Base-by-base conservation (phyloP, 495 filamentous ascomycete genomes). In the Penicillium turbatum region DNA sequence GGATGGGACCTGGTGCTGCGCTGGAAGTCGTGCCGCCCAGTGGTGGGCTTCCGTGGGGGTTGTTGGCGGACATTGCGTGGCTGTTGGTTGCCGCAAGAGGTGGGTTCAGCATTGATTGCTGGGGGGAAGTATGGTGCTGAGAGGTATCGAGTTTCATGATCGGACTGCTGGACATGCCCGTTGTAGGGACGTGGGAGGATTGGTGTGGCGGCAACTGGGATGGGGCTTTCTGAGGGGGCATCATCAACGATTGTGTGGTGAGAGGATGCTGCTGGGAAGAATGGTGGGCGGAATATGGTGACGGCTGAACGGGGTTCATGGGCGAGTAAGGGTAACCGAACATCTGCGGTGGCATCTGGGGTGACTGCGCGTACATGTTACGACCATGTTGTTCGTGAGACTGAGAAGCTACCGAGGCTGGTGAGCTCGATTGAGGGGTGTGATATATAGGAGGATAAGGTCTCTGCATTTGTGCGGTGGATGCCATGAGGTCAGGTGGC, bases 1-100 rank as follows among this genome's bases (percentile, higher is more conserved):
- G 93, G 65, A 98, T 98, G 1, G 93, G 93, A 10, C 93, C 93
- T n/a, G 93, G 93, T 19, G 93, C 93, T 13, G 93, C 91, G 62
- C 88, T 96, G 53, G 93, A 95, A 40, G 90, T 87, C 41, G 90
- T 86, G 3, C 80, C 76, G 9, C 72, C 73, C 36, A 70, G 62
- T 40, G 64, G 55, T 12, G 73, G 67, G 21, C 60, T 72, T 30
- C 69, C 66, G 43, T 79, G 77, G 31, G 75, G 62, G 43, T 71
- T 77, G 46, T 77, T 78, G 15, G 78, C 65, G 63, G 85, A 72
- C 17, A 86, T 75, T 31, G 80, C 75, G 10, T 80, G 72, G 12
- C 76, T 83, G 24, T 74, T 71, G 2, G 63, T 59, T 60, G 76
- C 58, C 60, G 78, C 54, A 48, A 69, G 69, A 19, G 72, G 64